These are phyloP conservation scores for Syncephalastrum monosporum DNA, from an alignment of 371 early-diverging fungal genomes.

Conservation along the genomic window DNA sequence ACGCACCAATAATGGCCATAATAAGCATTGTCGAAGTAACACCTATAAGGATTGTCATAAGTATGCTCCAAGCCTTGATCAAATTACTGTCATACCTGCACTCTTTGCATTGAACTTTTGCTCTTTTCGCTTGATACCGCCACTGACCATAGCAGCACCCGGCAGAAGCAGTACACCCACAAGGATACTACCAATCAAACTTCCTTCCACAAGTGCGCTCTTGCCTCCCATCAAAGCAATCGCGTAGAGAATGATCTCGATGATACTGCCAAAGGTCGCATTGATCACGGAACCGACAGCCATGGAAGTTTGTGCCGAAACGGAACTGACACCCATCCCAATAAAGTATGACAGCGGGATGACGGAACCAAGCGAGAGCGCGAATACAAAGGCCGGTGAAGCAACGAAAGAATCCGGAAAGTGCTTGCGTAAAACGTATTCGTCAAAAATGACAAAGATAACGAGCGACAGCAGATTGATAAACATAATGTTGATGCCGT, in stretches of 20 bases:
- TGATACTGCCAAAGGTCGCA: constrained; percentile 94
- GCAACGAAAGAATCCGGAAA: constrained; percentile 56
- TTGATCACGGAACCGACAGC: constrained; percentile 94
- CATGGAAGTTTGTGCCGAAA: constrained; percentile 91
- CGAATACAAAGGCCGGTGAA: constrained; percentile 71
- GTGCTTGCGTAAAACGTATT: constrained; percentile 63
- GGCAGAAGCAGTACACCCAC: constrained; percentile 90
- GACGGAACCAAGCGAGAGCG: constrained; percentile 77
- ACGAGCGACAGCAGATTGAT: constrained; percentile 88
- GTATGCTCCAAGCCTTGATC: not conserved
- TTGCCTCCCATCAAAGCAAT: constrained; percentile 90
- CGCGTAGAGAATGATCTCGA: constrained; percentile 92
- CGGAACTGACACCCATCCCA: constrained; percentile 94
- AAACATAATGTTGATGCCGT: constrained; percentile 95
- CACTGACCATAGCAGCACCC: constrained; percentile 91
- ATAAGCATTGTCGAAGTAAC: constrained; percentile 95
- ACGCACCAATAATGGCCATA: constrained; percentile 89
- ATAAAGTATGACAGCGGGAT: constrained; percentile 95
- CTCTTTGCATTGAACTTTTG: constrained; percentile 93
- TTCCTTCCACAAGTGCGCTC: constrained; percentile 86
- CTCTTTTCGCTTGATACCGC: constrained; percentile 88
- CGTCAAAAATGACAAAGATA: constrained; percentile 79
- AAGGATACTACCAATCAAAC: constrained; percentile 89
- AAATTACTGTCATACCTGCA: constrained; percentile 57
- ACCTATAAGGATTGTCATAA: constrained; percentile 32